Evolutionary conservation across 305 asterid species (phyloP), one percentile per base, ranked within the genome.

Genomic region (Galium porrigens): DNA sequence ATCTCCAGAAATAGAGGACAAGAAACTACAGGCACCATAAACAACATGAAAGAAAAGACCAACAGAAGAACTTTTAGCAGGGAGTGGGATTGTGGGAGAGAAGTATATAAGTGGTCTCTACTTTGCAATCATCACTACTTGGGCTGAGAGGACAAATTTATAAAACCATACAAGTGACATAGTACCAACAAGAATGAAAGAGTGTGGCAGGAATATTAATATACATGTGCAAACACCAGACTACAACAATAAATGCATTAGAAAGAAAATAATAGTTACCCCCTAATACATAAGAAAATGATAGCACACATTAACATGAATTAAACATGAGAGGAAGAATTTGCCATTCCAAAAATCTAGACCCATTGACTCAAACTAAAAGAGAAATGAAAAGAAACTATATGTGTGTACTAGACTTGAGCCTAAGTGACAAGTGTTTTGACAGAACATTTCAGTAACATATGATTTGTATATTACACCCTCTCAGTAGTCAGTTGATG

Each of bases 1-100:
- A 58, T 65, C 11, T 22, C 32, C 58, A 5, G 32, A 60, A 41
- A 64, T 12, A 18, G 63, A n/a, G 46, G 46, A 34, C 39, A 41
- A 64, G 68, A 63, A 54, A 36, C 44, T 29, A 51, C 27, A 62
- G 8, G 66, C 36, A 33, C 11, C 32, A 3, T 12, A 15, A 25
- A n/a, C 33, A 41, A 51, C 55, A 68, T 4, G 41, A 30, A 30
- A 14, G 22, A 57, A 10, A 30, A 29, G 41, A 57, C 22, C 41
- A 57, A 34, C 18, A 5, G 61, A 29, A 30, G 22, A 32, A 17
- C 17, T 5, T n/a, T 34, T 32, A 30, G 61, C 7, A 10, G 61
- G 42, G 22, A 30, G 17, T 14, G 41, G 41, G 62, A 17, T 0
- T 54, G 17, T 11, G 39, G 37, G 8, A 27, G 14, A 54, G 59